phyloP scores from a whole-genome alignment of 2,329 filamentous ascomycete species.

The Beauveria rudraprayagi region DNA sequence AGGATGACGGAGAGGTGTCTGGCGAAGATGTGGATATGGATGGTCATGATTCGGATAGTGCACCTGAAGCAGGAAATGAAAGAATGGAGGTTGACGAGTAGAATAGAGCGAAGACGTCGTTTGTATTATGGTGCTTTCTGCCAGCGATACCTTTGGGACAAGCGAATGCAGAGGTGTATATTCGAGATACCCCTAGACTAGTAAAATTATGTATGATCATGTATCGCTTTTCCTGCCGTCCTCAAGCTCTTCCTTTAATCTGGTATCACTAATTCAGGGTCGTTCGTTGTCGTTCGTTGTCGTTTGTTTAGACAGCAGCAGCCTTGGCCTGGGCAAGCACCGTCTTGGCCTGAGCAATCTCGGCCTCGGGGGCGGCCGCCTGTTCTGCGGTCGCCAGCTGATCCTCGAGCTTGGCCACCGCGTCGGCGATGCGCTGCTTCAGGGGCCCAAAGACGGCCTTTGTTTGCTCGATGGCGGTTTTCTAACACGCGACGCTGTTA shows the following conservation, averaged over 20 bases:
- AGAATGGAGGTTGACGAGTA: constrained; percentile 58
- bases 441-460: constrained; percentile 71
- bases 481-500: constrained; percentile 37
- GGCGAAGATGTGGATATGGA: constrained; percentile 19
- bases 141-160: background rate
- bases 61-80: constrained; percentile 33
- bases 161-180: constrained; percentile 11
- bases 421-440: constrained; percentile 60
- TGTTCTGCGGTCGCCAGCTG: constrained; percentile 59
- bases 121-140: background rate
- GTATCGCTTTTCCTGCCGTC: background rate
- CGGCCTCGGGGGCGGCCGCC: constrained; percentile 35
- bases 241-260: background rate
- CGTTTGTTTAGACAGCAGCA: background rate
- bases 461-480: constrained; percentile 78
- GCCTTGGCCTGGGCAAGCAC: constrained; percentile 42
- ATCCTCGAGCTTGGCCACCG: constrained; percentile 65
- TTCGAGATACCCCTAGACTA: constrained; percentile 14
- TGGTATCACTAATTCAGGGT: constrained; percentile 14
- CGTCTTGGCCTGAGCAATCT: constrained; percentile 49
- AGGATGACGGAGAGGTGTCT: constrained; percentile 46
- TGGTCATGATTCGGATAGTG: background rate
- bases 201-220: background rate
- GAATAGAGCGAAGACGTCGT: constrained; percentile 10
- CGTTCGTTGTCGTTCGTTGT: background rate